Base-by-base conservation (phyloP, 2,329 filamentous ascomycete genomes). In the Fusarium floridanum region DNA sequence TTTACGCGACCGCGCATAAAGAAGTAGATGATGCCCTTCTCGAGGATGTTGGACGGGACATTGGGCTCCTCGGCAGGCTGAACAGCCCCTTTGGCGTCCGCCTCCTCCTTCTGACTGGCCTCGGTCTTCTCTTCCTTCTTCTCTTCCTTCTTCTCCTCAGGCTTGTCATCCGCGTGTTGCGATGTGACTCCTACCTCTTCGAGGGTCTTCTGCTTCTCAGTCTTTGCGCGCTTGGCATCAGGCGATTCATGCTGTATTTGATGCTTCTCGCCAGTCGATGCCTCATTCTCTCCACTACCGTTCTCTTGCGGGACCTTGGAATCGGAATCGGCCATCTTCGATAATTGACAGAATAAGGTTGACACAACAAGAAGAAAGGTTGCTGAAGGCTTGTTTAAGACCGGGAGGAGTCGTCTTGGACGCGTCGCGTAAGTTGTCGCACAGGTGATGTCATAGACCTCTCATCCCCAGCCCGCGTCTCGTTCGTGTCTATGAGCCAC, bases 11-110 rank as follows among this genome's bases (percentile, higher is more conserved):
- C 91, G 20, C 95, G 92, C 78, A 93, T 92, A 86, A 97, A 97
- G 87, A 97, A 97, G 86, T 97, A 97, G 76, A 98, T 91, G 76
- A 97, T 89, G 5, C 95, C 95, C 79, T 97, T 97, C 80, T 98
- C 95, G 3, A 97, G 87, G 27, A 97, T 91, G 60, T 78, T 88
- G 0, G 88, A 85, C 0, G 86, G 84, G 1, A 86, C 76, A 17
- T 78, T 59, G 5, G 67, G 60, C 29, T 81, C 83, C 57, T 75
- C 36, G 3, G 66, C 65, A 20, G 73, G 73, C 16, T 75, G 55
- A 1, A 77, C 66, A 1, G 79, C 77, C 14, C 76, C 72, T 32
- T 75, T 34, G 16, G 53, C 61, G n/a, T 72, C 65, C 9, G 48
- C 45, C 6, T 67, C 64, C 22, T 62, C 45, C 10, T 69, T 66